phyloP scores from a whole-genome alignment of 2,329 filamentous ascomycete genomes.

The Penicillium sumatraense region DNA sequence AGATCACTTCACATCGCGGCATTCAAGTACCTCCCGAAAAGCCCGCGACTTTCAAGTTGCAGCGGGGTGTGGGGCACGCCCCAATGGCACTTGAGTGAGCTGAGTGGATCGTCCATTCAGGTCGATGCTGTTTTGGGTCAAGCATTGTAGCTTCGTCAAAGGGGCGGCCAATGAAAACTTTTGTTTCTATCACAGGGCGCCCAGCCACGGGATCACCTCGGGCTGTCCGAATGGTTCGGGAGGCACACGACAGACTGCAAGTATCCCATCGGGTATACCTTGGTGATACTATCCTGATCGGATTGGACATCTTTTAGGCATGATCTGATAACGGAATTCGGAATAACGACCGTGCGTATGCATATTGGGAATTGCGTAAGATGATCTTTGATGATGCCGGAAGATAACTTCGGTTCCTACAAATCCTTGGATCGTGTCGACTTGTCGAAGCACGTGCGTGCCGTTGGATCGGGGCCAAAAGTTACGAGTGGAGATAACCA shows the following conservation, averaged over 20 bases:
- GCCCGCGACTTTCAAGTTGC: neutral
- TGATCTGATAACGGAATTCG: neutral
- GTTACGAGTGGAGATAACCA: neutral
- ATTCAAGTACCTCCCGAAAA: neutral
- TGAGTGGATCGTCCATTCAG: neutral
- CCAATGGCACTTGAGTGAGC: neutral
- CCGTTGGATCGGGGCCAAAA: neutral
- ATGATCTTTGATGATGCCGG: too few relatives aligned
- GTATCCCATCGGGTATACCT: too few relatives aligned
- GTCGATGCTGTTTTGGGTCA: slow-evolving; percentile 5
- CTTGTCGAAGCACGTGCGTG: slow-evolving; percentile 8
- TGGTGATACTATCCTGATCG: too few relatives aligned
- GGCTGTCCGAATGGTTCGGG: neutral
- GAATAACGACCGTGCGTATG: neutral
- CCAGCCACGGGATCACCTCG: neutral
- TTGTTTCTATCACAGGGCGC: slow-evolving; percentile 4
- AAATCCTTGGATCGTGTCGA: too few relatives aligned
- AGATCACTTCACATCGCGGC: slow-evolving; percentile 7
- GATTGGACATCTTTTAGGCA: neutral
- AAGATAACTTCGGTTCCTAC: too few relatives aligned
- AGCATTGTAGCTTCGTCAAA: slow-evolving; percentile 3
- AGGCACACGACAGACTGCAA: neutral
- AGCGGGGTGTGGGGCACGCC: neutral
- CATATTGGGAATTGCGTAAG: too few relatives aligned
- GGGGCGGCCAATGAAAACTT: slow-evolving; percentile 7